These are phyloP conservation scores for Didymella segeticola DNA, from an alignment of 2,329 filamentous ascomycete species.

Conservation along the genomic window DNA sequence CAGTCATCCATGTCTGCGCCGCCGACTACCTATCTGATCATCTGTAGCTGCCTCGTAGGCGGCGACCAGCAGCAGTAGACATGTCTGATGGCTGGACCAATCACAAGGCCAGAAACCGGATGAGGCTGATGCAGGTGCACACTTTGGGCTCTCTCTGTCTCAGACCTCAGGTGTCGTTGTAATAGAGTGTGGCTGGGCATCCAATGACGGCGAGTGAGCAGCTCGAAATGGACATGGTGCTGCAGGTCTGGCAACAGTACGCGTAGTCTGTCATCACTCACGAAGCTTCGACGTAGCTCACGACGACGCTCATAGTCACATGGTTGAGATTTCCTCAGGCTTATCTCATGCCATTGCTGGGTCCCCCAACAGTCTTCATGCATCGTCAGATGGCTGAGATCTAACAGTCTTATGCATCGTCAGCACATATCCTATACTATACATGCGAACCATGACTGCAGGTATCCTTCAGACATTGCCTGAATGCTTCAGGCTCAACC, in stretches of 20 bases:
- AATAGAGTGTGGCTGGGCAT: neutral
- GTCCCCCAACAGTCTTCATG: no score
- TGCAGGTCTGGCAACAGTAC: neutral
- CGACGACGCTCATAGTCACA: no score
- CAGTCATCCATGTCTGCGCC: neutral
- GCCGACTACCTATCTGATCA: neutral
- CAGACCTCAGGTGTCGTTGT: neutral
- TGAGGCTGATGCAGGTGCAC: slow-evolving; percentile 1
- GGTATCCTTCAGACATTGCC: slow-evolving; percentile 44
- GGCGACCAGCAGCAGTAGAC: neutral
- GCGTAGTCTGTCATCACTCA: no score
- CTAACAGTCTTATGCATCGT: neutral
- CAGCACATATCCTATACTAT: neutral
- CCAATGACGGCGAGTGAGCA: neutral
- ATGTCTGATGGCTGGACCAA: neutral
- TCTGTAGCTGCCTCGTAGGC: slow-evolving; percentile 13
- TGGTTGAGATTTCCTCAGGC: no score
- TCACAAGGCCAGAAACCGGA: neutral
- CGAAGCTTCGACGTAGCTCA: no score
- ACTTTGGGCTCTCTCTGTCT: slow-evolving; percentile 1
- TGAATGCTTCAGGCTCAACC: slow-evolving; percentile 46
- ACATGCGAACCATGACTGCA: neutral
- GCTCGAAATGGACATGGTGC: neutral
- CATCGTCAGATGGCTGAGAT: no score
- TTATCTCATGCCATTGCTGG: no score